Evolutionary conservation across 164 flowering plant genomes (phyloP).

Genomic region (Macadamia tetraphylla): DNA sequence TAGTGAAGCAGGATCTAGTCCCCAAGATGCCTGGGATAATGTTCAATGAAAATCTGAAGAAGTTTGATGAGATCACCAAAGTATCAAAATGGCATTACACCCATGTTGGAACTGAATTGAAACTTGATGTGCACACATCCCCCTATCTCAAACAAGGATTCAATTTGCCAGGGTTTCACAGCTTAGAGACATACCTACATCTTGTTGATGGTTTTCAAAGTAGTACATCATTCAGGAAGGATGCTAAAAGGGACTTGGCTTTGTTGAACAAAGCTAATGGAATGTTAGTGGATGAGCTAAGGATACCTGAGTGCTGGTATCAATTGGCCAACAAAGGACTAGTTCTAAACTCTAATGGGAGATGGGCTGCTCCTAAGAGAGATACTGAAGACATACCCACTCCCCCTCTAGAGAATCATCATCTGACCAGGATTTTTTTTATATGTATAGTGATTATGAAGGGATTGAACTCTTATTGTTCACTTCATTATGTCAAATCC

Average conservation of each 20-base stretch:
- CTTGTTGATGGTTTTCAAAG: constrained; percentile 39
- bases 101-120: constrained; percentile 54
- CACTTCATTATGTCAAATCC: no score
- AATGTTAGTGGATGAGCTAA: constrained; percentile 33
- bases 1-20: constrained; percentile 43
- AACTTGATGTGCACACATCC: constrained; percentile 32
- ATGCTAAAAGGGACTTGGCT: constrained; percentile 38
- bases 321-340: constrained; percentile 51
- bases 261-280: constrained; percentile 46
- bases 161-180: constrained; percentile 38
- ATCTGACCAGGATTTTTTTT: no score
- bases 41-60: constrained; percentile 30
- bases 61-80: constrained; percentile 29
- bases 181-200: constrained; percentile 46
- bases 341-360: constrained; percentile 38
- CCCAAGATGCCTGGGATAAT: constrained; percentile 48
- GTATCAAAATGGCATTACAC: constrained; percentile 40
- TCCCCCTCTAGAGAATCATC: constrained; percentile 6
- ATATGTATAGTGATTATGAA: no score
- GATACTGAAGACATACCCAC: constrained; percentile 55
- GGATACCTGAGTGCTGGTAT: constrained; percentile 44
- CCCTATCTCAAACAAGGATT: constrained; percentile 38
- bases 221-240: constrained; percentile 23
- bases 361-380: constrained; percentile 59
- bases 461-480: no score